Percentiles rank a stretch among this genome's conserved stretches.
phyloP scores from a whole-genome alignment of 2,329 filamentous ascomycete genomes.

The Apiospora kogelbergensis region DNA sequence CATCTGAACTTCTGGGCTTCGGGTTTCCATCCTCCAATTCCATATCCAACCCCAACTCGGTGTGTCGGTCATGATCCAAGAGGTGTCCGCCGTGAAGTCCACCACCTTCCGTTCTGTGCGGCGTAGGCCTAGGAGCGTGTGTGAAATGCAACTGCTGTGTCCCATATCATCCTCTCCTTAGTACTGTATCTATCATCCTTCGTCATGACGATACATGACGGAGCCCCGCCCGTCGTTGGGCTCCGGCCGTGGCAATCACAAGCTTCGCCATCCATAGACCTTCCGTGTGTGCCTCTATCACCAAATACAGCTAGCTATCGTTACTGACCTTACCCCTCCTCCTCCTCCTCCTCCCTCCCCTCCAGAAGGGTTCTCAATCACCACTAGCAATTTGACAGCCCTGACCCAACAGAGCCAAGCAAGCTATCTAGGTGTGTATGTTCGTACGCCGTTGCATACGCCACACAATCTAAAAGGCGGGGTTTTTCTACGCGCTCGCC shows the following conservation, averaged over 20 bases:
- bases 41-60: neutral
- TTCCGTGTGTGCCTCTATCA: neutral
- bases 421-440: neutral
- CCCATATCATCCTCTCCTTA: neutral
- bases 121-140: too few relatives aligned
- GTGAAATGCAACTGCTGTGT: too few relatives aligned
- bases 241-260: neutral
- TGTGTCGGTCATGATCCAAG: neutral
- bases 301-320: neutral
- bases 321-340: neutral
- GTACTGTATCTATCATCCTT: neutral
- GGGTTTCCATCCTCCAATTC: neutral
- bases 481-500: neutral
- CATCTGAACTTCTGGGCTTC: neutral
- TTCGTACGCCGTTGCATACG: neutral
- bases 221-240: neutral
- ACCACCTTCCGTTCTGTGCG: neutral
- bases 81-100: neutral
- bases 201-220: neutral
- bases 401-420: neutral
- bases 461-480: constrained; percentile 5
- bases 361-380: neutral
- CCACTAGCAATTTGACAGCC: neutral
- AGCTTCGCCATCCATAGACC: neutral
- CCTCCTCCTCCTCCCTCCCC: neutral